Percentiles rank a stretch among this genome's conserved stretches.
Conservation (phyloP, 306 rosid species). For the Ziziphus jujuba region DNA sequence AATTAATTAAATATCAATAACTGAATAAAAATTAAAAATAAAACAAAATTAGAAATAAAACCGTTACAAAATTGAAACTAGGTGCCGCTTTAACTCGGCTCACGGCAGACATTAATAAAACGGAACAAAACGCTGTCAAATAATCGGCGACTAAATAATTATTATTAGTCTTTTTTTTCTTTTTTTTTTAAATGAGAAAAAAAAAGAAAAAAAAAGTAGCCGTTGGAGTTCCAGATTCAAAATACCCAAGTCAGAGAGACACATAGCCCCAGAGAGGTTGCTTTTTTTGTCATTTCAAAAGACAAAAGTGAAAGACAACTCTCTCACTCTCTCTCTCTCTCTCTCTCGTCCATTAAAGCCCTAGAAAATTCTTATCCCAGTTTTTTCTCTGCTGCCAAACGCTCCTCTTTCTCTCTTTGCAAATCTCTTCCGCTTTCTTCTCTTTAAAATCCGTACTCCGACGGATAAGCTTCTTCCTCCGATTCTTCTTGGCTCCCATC, state of each 20-base stretch:
- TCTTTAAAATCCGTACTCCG: not conserved
- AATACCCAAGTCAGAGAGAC: constrained; percentile 27
- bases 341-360: constrained; percentile 16
- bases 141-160: not conserved
- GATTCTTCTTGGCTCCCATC: constrained; percentile 15
- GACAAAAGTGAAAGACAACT: constrained; percentile 6
- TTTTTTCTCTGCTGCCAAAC: not conserved
- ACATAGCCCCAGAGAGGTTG: constrained; percentile 14
- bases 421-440: not conserved
- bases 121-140: not conserved
- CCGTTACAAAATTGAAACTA: constrained; percentile 43
- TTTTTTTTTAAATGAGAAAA: too few species aligned
- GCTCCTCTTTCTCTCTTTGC: constrained; percentile 2
- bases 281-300: constrained; percentile 25
- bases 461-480: constrained; percentile 23
- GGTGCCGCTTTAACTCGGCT: constrained; percentile 36
- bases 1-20: too few species aligned
- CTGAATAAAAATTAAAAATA: too few species aligned
- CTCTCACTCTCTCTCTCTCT: not conserved
- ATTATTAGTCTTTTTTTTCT: not conserved
- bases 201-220: constrained; percentile 58
- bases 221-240: constrained; percentile 67
- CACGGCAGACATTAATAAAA: not conserved
- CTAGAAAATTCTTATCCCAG: not conserved
- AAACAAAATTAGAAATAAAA: constrained; percentile 18